Evolutionary conservation across 192 early-diverging fungal genomes (phyloP), one percentile per base, ranked within the genome.

Genomic region (Diversispora epigaea): DNA sequence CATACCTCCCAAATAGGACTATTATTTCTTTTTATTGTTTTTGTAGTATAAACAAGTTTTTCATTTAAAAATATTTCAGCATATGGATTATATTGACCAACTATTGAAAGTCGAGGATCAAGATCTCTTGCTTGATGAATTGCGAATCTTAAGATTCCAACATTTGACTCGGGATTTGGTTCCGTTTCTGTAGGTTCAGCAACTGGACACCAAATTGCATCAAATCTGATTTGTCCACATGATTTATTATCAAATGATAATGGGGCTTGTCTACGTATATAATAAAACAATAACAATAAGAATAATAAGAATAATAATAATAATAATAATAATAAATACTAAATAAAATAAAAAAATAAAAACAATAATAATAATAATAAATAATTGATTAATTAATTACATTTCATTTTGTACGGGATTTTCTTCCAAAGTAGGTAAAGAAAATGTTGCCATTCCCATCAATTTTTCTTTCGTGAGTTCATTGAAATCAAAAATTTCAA

Each of bases 401-500:
- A 79, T 76, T 76, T 76, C 75, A 21, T 88, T 82, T 58, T 84
- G 80, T 7, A 77, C 68, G 19, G 78, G 71, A 5, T 84, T 77
- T 5, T 78, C 80, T 57, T 82, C 80, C 19, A 89, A 69, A 8
- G 78, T 32, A 63, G 83, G 84, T n/a, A 85, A 68, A 49, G 83
- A 84, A 77, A 87, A 82, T 46, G 64, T 80, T 44, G 87, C 89
- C n/a, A 71, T 75, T 58, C 93, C 93, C 75, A 94, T 77, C 6
- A 81, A 72, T 39, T 90, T 87, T 80, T 96, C 92, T 77, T 90
- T 89, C 68, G 84, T 80, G n/a, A 91, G 78, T 46, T 84, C 85
- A 75, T 96, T 92, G 77, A 86, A 88, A 84, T 99, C 94, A 71
- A 90, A 87, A 68, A 97, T 80, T 76, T 96, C 91, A 55, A 97